Conservation (phyloP, 2,329 filamentous ascomycete genomes). For the Colletotrichum sp. region DNA sequence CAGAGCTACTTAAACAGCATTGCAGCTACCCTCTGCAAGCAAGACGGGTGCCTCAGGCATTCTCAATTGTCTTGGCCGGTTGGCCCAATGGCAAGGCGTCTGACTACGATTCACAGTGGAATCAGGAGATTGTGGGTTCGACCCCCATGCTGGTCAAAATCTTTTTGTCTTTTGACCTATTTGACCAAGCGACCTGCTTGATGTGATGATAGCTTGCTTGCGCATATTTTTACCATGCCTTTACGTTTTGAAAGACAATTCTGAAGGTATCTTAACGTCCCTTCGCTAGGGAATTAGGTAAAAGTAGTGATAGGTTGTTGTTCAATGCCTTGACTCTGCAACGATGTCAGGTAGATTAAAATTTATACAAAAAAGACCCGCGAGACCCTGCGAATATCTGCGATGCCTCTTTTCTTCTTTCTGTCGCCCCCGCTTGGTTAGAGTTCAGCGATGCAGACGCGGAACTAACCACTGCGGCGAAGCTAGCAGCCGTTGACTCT, state of each 20-base stretch:
- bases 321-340: accelerated
- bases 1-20: accelerated
- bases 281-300: accelerated
- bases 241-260: accelerated
- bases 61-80: constrained; percentile 13
- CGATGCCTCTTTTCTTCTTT: neutral
- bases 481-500: neutral
- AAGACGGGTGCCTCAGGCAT: neutral
- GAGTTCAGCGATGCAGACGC: neutral
- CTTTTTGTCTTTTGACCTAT: neutral
- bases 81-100: constrained; percentile 47
- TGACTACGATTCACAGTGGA: constrained; percentile 38
- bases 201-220: too few species aligned
- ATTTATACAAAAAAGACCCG: neutral
- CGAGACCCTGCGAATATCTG: neutral
- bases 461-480: neutral
- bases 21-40: accelerated
- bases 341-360: neutral
- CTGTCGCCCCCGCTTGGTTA: accelerated
- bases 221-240: too few species aligned
- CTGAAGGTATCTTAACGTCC: accelerated
- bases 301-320: neutral
- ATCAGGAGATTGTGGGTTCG: constrained; percentile 22
- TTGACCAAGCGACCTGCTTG: too few species aligned
- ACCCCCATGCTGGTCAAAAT: constrained; percentile 19